Evolutionary conservation across 75 land plant genomes (phyloP), one percentile per base, ranked within the genome.

Genomic region (Pinus tabuliformis): DNA sequence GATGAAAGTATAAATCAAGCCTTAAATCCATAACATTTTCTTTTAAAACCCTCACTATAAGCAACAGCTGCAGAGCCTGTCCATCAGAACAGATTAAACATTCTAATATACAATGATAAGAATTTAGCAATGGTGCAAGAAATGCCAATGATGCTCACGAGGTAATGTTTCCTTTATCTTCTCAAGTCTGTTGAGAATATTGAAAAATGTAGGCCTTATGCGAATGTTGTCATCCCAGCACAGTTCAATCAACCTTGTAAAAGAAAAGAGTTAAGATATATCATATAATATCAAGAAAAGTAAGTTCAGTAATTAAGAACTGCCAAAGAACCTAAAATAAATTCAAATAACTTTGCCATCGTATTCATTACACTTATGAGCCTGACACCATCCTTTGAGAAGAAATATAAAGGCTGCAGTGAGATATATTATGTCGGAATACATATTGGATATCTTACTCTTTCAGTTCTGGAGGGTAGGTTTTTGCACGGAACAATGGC

Each of bases 121-220:
- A 65, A 42, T 68, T 21, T 39, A 68, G 20, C 42, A 68, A 49
- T 68, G 72, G 49, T 68, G 72, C 24, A 88, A 86, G 73, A 88
- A 64, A 76, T 58, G 30, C 92, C 92, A 90, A 59, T 86, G 87
- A 74, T 88, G 87, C 49, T 88, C 93, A 1, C 81, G 4, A 17
- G 90, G 76, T 42, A 88, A 58, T 63, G 13, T 80, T 17, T 88
- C 91, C 83, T 86, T 91, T 30, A 88, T 84, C 77, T 91, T 91
- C 57, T 91, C 93, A 62, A 91, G 89, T 56, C 68, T 84, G 80
- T 89, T 89, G 59, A 91, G 83, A 72, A 91, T 91, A 20, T 91
- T 89, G 61, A 91, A 56, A 75, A 91, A 91, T 14, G 89, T 58
- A 42, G 93, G 93, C 77, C 93, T 86, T 49, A 75, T 18, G 52